A percentile compares a stretch with the other conserved stretches of the same genome.
phyloP scores from a whole-genome alignment of 2,329 filamentous ascomycete species.

The Penicillium sp. region DNA sequence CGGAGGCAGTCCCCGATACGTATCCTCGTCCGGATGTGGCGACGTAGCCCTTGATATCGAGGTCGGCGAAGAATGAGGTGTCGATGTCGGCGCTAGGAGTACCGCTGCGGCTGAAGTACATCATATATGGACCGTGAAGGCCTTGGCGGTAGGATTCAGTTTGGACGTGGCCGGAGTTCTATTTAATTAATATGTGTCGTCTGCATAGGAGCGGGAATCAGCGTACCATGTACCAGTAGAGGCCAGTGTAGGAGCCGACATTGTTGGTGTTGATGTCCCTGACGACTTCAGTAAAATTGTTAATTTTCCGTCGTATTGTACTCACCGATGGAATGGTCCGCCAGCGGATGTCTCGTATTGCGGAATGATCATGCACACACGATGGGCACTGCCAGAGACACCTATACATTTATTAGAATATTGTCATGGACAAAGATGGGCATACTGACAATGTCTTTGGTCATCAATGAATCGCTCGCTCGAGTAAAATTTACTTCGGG shows the following conservation, averaged over 20 bases:
- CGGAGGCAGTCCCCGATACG: slow-evolving; percentile 65
- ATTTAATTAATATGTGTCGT: neutral
- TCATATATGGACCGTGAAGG: slow-evolving; percentile 68
- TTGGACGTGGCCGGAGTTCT: slow-evolving; percentile 66
- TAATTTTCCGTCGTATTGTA: neutral
- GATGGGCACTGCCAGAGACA: slow-evolving; percentile 46
- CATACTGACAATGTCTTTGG: slow-evolving; percentile 59
- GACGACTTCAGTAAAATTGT: slow-evolving; percentile 4
- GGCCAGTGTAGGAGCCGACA: slow-evolving; percentile 59
- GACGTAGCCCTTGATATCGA: slow-evolving; percentile 64
- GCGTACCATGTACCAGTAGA: slow-evolving; percentile 67
- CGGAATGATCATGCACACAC: slow-evolving; percentile 64
- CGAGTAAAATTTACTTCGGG: slow-evolving; percentile 72
- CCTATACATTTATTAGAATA: slow-evolving; percentile 24
- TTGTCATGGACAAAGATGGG: neutral
- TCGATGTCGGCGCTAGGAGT: slow-evolving; percentile 58
- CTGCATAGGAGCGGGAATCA: neutral
- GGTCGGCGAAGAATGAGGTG: slow-evolving; percentile 63
- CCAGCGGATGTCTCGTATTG: slow-evolving; percentile 67
- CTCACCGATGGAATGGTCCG: slow-evolving; percentile 65
- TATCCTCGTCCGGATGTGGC: slow-evolving; percentile 60
- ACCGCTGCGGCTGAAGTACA: slow-evolving; percentile 63
- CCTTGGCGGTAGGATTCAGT: slow-evolving; percentile 67
- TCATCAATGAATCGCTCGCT: slow-evolving; percentile 73
- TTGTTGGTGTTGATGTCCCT: slow-evolving; percentile 69